phyloP scores from a whole-genome alignment of 176 grass and related monocot genomes.

The Lolium perenne region DNA sequence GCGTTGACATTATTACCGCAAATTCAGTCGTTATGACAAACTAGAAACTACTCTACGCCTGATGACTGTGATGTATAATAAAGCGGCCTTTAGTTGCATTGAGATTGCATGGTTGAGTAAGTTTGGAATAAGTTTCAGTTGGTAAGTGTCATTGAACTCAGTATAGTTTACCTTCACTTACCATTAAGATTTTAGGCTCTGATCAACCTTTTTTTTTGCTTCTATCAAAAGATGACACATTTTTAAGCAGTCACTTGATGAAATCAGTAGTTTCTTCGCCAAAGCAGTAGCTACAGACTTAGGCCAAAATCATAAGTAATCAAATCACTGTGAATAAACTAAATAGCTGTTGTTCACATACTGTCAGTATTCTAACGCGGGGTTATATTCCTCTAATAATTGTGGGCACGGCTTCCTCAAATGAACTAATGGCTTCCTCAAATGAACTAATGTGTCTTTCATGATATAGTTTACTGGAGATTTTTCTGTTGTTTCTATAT shows the following conservation, averaged over 20 bases:
- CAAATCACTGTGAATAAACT: neutral
- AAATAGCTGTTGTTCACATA: conserved; percentile 17
- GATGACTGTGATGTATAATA: neutral
- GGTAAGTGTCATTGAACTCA: neutral
- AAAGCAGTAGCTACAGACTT: neutral
- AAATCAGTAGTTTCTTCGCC: neutral
- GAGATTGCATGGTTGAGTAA: neutral
- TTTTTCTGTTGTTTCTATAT: conserved; percentile 3
- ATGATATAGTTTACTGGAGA: neutral
- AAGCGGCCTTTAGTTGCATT: neutral
- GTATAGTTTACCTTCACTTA: neutral
- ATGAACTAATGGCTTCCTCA: too few species aligned
- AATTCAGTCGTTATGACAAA: neutral
- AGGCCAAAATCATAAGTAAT: neutral
- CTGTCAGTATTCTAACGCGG: neutral
- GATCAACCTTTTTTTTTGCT: neutral
- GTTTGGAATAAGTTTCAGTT: neutral
- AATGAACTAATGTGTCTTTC: neutral
- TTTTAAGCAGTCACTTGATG: neutral
- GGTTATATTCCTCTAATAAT: neutral
- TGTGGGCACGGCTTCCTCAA: neutral
- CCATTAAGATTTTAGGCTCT: neutral
- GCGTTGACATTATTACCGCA: neutral
- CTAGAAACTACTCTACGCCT: neutral
- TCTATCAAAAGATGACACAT: neutral